Conservation (phyloP, 495 filamentous ascomycete species). For the Xylaria intraflava region DNA sequence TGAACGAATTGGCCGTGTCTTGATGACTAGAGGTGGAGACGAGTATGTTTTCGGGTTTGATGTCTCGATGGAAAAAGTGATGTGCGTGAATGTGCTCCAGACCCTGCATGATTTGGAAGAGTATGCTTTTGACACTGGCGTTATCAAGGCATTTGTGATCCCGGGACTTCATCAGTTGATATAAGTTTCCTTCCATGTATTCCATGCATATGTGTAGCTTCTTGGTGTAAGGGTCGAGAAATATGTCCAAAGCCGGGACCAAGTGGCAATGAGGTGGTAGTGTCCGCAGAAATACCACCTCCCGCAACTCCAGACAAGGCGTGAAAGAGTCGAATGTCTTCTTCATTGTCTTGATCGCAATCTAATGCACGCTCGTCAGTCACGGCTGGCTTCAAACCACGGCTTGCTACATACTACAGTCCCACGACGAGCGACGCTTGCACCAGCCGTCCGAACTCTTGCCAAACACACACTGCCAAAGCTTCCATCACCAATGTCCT, state of each 20-base stretch:
- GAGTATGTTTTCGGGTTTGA: conserved; percentile 98
- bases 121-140: conserved; percentile 90
- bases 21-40: conserved; percentile 84
- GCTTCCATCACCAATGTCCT: conserved; percentile 97
- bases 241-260: conserved; percentile 96
- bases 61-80: conserved; percentile 97
- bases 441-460: conserved; percentile 80
- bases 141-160: conserved; percentile 91
- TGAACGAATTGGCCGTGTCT: conserved; percentile 73
- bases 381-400: background rate
- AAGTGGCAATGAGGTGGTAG: conserved; percentile 83
- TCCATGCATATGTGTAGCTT: conserved; percentile 99
- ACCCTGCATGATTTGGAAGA: conserved; percentile 93
- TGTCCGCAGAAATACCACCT: conserved; percentile 92
- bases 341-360: conserved; percentile 99
- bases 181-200: conserved; percentile 99
- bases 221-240: conserved; percentile 89
- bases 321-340: conserved; percentile 92
- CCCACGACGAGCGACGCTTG: conserved; percentile 80
- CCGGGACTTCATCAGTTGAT: conserved; percentile 96
- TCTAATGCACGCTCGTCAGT: conserved; percentile 49
- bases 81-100: conserved; percentile 96
- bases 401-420: conserved; percentile 66
- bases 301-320: conserved; percentile 84
- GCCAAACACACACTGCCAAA: conserved; percentile 95